phyloP scores from a whole-genome alignment of 345 rosid genomes.

The Pistacia integerrima region DNA sequence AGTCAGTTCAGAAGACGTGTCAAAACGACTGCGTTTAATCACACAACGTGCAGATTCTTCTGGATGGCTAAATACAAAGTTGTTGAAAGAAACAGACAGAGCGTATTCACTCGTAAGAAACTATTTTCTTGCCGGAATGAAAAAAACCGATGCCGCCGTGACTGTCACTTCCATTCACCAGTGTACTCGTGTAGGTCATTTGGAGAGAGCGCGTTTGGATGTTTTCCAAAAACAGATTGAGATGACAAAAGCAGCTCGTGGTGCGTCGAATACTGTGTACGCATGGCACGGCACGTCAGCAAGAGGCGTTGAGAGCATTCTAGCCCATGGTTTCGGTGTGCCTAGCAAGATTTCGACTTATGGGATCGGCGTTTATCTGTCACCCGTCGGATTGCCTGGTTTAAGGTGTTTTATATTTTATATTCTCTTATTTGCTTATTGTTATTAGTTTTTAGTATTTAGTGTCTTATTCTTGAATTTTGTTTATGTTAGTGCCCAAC shows the following conservation, averaged over 20 bases:
- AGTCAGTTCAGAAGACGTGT: conserved; percentile 29
- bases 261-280: conserved; percentile 30
- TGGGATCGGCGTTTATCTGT: conserved; percentile 45
- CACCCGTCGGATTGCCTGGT: conserved; percentile 41
- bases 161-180: conserved; percentile 39
- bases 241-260: conserved; percentile 27
- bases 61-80: conserved; percentile 34
- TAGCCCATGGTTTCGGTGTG: conserved; percentile 46
- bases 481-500: conserved; percentile 29
- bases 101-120: conserved; percentile 23
- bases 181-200: conserved; percentile 19
- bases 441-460: background rate
- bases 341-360: conserved; percentile 25
- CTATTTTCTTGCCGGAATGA: conserved; percentile 33
- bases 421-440: background rate
- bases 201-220: conserved; percentile 35
- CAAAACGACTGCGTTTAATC: conserved; percentile 28
- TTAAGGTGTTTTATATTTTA: conserved; percentile 25
- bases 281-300: conserved; percentile 51
- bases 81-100: conserved; percentile 28
- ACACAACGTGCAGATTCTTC: background rate
- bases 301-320: conserved; percentile 25
- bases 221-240: conserved; percentile 38
- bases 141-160: conserved; percentile 20
- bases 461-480: conserved; percentile 10